phyloP scores from a whole-genome alignment of 2,329 filamentous ascomycete species.

The Pseudogymnoascus sp. region DNA sequence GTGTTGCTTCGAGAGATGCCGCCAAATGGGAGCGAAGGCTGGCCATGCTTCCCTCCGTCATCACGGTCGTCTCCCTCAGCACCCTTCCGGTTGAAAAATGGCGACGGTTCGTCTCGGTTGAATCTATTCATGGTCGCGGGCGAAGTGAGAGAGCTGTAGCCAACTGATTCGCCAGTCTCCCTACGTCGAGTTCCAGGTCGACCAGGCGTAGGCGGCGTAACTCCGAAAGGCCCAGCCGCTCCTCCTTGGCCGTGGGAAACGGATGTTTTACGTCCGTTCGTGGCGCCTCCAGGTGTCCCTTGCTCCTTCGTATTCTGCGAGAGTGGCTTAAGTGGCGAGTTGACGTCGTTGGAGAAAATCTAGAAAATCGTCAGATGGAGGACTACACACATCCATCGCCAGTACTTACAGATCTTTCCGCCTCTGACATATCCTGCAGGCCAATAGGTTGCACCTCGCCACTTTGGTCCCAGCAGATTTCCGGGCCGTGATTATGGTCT shows the following conservation, averaged over 20 bases:
- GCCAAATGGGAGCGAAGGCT: constrained; percentile 33
- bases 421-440: constrained; percentile 57
- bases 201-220: constrained; percentile 63
- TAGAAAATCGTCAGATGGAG: constrained; percentile 34
- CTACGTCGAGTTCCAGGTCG: constrained; percentile 72
- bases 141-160: constrained; percentile 48
- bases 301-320: constrained; percentile 56
- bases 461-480: constrained; percentile 79
- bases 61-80: constrained; percentile 34
- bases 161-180: constrained; percentile 68
- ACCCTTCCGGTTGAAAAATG: constrained; percentile 48
- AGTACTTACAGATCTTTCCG: constrained; percentile 50
- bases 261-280: constrained; percentile 71
- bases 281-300: constrained; percentile 44
- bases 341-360: constrained; percentile 79
- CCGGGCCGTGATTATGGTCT: constrained; percentile 69
- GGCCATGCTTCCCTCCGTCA: constrained; percentile 27
- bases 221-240: constrained; percentile 51
- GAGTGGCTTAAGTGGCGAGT: constrained; percentile 84
- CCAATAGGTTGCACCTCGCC: constrained; percentile 64
- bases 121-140: constrained; percentile 53
- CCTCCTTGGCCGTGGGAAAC: constrained; percentile 58
- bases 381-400: constrained; percentile 11
- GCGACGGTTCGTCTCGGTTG: constrained; percentile 52
- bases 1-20: constrained; percentile 48